Evolutionary conservation across 345 rosid species (phyloP).

Genomic region (Acer campestre): DNA sequence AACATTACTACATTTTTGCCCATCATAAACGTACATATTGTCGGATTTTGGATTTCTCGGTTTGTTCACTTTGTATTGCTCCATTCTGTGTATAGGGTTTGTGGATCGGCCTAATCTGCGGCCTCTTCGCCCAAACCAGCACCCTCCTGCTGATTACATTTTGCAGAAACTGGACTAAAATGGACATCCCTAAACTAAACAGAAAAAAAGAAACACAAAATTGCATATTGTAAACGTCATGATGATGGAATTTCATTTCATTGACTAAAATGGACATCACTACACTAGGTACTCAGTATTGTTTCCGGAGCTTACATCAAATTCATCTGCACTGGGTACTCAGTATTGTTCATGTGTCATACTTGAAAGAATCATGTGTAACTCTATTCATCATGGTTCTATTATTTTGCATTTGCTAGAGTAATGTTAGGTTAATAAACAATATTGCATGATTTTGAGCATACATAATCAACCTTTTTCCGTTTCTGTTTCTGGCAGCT

Average conservation of each 20-base stretch:
- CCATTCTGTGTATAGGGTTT: slow-evolving; percentile 46
- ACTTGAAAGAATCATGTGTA: too few species aligned
- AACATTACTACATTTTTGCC: not conserved
- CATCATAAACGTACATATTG: not conserved
- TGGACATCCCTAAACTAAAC: slow-evolving; percentile 10
- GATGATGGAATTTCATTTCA: too few species aligned
- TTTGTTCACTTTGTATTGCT: not conserved
- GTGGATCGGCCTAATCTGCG: slow-evolving; percentile 37
- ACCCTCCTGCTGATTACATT: slow-evolving; percentile 46
- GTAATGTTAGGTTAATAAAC: too few species aligned
- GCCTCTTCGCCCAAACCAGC: slow-evolving; percentile 41
- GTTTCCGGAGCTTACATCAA: accelerated
- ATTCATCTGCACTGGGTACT: too few species aligned
- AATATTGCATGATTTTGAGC: too few species aligned
- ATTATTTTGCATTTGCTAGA: too few species aligned
- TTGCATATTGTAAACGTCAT: not conserved
- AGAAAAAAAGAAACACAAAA: not conserved
- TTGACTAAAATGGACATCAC: accelerated
- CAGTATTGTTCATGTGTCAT: too few species aligned
- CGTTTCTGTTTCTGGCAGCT: too few species aligned
- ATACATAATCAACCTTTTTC: too few species aligned
- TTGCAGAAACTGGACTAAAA: slow-evolving; percentile 51
- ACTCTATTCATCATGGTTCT: too few species aligned
- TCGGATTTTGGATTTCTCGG: not conserved
- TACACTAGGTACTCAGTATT: too few species aligned